A percentile compares a stretch with the other conserved stretches of the same genome.
phyloP scores from a whole-genome alignment of 441 rosid species.

The Corymbia calophylla region DNA sequence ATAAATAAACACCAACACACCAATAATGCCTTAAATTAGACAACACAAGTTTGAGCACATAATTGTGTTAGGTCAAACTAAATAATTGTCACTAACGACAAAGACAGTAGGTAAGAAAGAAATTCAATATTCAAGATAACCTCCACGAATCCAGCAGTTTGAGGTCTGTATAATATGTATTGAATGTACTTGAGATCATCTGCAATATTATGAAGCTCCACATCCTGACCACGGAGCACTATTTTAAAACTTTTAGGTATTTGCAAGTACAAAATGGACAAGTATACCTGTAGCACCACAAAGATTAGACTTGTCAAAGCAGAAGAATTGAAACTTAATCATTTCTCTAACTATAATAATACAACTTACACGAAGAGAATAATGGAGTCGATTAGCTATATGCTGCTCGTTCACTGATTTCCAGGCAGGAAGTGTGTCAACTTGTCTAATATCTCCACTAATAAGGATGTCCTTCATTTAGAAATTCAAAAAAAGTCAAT shows the following conservation, averaged over 20 bases:
- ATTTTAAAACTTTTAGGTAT: conserved; percentile 69
- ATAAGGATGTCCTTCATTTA: conserved; percentile 67
- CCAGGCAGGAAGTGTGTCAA: conserved; percentile 26
- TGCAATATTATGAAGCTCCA: conserved; percentile 80
- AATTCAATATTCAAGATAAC: conserved; percentile 18
- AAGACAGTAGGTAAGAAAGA: neutral
- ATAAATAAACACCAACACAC: neutral
- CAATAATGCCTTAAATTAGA: neutral
- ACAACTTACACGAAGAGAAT: conserved; percentile 67
- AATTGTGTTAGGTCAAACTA: neutral
- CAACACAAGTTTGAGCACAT: neutral
- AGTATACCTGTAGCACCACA: conserved; percentile 46
- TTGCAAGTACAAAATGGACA: conserved; percentile 82
- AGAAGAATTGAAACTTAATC: neutral
- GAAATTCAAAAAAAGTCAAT: conserved; percentile 3
- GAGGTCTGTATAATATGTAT: conserved; percentile 85
- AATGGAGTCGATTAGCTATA: conserved; percentile 50
- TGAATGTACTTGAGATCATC: conserved; percentile 74
- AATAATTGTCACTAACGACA: neutral
- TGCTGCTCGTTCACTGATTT: conserved; percentile 57
- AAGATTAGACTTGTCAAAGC: conserved; percentile 1
- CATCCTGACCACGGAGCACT: conserved; percentile 60
- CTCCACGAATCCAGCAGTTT: conserved; percentile 53
- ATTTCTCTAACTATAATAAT: neutral
- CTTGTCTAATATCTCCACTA: conserved; percentile 46